Conservation (phyloP, 2,329 filamentous ascomycete species). For the Hypoxylon sp. region DNA sequence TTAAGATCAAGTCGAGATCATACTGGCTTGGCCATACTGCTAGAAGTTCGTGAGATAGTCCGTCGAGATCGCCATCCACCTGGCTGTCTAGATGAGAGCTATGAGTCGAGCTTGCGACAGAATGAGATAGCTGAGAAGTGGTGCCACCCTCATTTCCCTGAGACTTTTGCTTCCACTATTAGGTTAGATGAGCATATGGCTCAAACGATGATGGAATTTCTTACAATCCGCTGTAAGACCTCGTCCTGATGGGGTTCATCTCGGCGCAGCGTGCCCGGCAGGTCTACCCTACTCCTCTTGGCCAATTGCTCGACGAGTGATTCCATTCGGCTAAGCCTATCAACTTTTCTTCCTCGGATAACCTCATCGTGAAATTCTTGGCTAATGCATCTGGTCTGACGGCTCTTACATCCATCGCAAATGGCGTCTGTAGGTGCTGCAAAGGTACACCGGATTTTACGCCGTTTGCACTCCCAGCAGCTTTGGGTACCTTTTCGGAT, state of each 20-base stretch:
- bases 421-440: slow-evolving; percentile 55
- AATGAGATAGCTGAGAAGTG: background rate
- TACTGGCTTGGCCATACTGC: slow-evolving; percentile 57
- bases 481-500: slow-evolving; percentile 70
- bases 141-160: background rate
- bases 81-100: slow-evolving; percentile 17
- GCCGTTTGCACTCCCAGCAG: slow-evolving; percentile 72
- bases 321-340: slow-evolving; percentile 58
- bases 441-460: slow-evolving; percentile 67
- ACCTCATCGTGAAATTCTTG: slow-evolving; percentile 62
- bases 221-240: slow-evolving; percentile 3
- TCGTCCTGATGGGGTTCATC: slow-evolving; percentile 4
- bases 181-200: slow-evolving; percentile 1
- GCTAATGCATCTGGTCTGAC: slow-evolving; percentile 61
- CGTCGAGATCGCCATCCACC: slow-evolving; percentile 35
- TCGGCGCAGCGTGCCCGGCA: background rate
- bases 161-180: slow-evolving; percentile 10
- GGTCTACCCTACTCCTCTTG: slow-evolving; percentile 18
- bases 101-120: background rate
- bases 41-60: slow-evolving; percentile 54
- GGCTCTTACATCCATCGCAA: slow-evolving; percentile 63
- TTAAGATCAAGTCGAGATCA: slow-evolving; percentile 57
- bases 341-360: slow-evolving; percentile 41
- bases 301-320: slow-evolving; percentile 54
- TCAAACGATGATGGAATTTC: background rate